These are phyloP conservation scores for Chaetomiaceae sp. DNA, from an alignment of 2,329 filamentous ascomycete genomes.

Conservation along the genomic window DNA sequence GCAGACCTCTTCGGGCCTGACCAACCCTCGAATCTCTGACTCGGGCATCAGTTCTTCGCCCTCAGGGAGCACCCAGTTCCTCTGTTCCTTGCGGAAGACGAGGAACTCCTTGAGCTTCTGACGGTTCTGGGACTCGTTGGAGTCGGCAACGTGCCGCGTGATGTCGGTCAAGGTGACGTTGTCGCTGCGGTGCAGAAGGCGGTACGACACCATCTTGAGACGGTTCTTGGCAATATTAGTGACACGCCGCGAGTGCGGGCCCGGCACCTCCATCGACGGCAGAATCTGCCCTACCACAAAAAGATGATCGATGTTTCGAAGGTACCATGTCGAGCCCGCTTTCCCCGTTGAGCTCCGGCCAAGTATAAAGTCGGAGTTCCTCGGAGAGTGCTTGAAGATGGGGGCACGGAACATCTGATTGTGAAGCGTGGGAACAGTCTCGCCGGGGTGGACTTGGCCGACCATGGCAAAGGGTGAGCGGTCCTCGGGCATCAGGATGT, in stretches of 20 bases:
- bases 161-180: constrained; percentile 76
- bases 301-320: constrained; percentile 86
- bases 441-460: constrained; percentile 84
- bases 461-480: constrained; percentile 95
- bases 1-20: constrained; percentile 93
- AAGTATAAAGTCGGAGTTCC: constrained; percentile 79
- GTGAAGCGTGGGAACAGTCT: constrained; percentile 84
- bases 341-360: constrained; percentile 75
- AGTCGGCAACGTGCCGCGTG: constrained; percentile 86
- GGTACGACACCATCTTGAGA: constrained; percentile 92
- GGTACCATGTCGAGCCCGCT: constrained; percentile 71
- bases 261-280: constrained; percentile 85
- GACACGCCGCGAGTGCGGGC: constrained; percentile 88
- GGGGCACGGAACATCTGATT: constrained; percentile 95
- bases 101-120: constrained; percentile 98
- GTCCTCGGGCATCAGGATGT: constrained; percentile 84
- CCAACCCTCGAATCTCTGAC: constrained; percentile 74
- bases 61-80: constrained; percentile 76
- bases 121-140: constrained; percentile 89
- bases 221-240: constrained; percentile 96
- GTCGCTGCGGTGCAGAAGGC: constrained; percentile 73
- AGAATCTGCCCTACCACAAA: constrained; percentile 91
- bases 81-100: constrained; percentile 79
- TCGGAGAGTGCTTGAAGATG: constrained; percentile 79
- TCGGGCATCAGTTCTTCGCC: constrained; percentile 76